Conservation (phyloP, 129 eudicot genomes). For the Tagetes erecta region DNA sequence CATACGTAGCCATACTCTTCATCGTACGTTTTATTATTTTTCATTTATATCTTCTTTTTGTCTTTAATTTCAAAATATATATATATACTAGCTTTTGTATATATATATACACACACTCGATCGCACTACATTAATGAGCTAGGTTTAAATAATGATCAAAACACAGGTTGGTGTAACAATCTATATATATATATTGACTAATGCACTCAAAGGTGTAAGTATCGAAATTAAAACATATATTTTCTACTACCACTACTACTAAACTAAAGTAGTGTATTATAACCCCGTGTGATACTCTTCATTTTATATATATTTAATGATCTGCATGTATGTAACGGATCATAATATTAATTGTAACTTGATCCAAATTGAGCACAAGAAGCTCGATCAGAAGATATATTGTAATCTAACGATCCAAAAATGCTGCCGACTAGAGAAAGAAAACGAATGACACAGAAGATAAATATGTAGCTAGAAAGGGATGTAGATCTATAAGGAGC, state of each 20-base stretch:
- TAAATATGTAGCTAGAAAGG: background rate
- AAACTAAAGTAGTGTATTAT: too few relatives aligned
- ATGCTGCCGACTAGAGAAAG: slow-evolving; percentile 9
- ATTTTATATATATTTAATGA: too few relatives aligned
- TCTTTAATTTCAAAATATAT: background rate
- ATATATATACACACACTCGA: background rate
- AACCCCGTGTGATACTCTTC: too few relatives aligned
- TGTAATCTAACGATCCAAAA: slow-evolving; percentile 8
- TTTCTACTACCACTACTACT: too few relatives aligned
- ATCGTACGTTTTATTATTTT: slow-evolving; percentile 22
- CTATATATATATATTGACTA: too few relatives aligned
- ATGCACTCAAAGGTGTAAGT: too few relatives aligned
- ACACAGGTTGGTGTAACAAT: too few relatives aligned
- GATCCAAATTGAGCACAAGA: background rate
- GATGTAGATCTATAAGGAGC: background rate
- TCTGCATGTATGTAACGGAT: too few relatives aligned
- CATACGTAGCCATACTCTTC: slow-evolving; percentile 42
- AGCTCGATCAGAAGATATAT: background rate
- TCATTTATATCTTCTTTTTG: background rate
- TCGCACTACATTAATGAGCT: too few relatives aligned
- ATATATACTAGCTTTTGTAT: too few relatives aligned
- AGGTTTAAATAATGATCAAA: too few relatives aligned
- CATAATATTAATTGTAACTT: background rate
- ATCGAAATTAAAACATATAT: too few relatives aligned
- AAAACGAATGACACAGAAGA: background rate